phyloP scores from a whole-genome alignment of 2,329 filamentous ascomycete species.

The Fusarium buxicola region DNA sequence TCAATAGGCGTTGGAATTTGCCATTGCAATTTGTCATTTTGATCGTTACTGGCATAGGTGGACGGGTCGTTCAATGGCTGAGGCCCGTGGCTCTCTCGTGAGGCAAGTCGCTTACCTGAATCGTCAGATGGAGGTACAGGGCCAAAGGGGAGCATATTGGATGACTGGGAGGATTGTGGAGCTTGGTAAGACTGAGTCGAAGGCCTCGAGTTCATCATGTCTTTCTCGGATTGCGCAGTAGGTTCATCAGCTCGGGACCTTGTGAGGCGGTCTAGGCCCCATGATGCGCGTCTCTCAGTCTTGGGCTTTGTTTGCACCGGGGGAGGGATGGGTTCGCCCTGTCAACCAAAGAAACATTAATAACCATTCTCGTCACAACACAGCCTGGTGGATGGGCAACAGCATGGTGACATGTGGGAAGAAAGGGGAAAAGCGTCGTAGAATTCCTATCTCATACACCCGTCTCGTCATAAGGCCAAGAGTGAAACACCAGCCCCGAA shows the following conservation, averaged over 20 bases:
- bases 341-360: conserved; percentile 53
- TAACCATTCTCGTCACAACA: conserved; percentile 47
- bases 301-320: conserved; percentile 51
- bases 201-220: conserved; percentile 32
- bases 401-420: conserved; percentile 42
- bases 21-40: conserved; percentile 37
- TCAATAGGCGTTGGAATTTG: conserved; percentile 39
- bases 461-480: conserved; percentile 51
- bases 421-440: conserved; percentile 51
- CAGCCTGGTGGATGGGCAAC: conserved; percentile 46
- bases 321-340: conserved; percentile 53
- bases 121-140: conserved; percentile 34
- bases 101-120: conserved; percentile 39
- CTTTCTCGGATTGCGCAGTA: conserved; percentile 37
- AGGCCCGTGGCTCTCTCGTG: conserved; percentile 29
- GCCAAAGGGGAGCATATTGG: conserved; percentile 37
- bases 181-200: conserved; percentile 38
- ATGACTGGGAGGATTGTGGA: conserved; percentile 40
- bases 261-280: conserved; percentile 55
- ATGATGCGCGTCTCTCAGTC: conserved; percentile 58
- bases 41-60: conserved; percentile 25
- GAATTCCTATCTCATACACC: conserved; percentile 57
- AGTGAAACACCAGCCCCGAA: conserved; percentile 46
- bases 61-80: conserved; percentile 19
- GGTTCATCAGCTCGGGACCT: conserved; percentile 47